Evolutionary conservation across 805 yeast genomes (phyloP), one percentile per base, ranked within the genome.

Genomic region (Starmerella geochares): DNA sequence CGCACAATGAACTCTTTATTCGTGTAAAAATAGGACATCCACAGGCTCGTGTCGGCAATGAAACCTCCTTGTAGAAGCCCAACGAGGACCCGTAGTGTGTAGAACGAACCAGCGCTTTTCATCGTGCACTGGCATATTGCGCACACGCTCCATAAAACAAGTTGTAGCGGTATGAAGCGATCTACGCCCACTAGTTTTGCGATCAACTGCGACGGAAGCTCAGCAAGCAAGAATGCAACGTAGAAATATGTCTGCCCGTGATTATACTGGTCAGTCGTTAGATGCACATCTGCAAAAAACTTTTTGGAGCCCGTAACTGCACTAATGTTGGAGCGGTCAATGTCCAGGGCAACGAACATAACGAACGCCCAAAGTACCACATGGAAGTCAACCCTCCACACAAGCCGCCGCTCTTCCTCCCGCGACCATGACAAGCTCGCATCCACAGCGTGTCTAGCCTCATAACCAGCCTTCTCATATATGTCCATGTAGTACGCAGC

Each of bases 181-280:
- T 79, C 83, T 5, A 82, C 76, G 7, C 86, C 86, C 21, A 80
- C 48, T 46, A 69, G 71, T 60, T 80, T 79, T 10, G 82, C 74
- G 42, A 81, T 65, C 54, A 80, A 67, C 60, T 80, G 83, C 2
- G 84, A 79, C 0, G 86, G 86, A 10, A 81, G 64, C 61, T 81
- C 86, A 17, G 81, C 76, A 16, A 66, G 58, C 47, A 81, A 63
- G 58, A 81, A 80, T 35, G 75, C 68, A 3, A 76, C 67, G 52
- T 55, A 68, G 66, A 58, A 73, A 70, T 47, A 79, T 67, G 20
- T 78, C 53, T 70, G 73, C 17, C 81, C 84, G 35, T 66, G 58
- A 57, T 79, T 79, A 59, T 71, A 78, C 48, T 77, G 52, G 27
- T 48, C 42, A n/a, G 55, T 46, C 19, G 49, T 54, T 19, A 58